Percentiles rank a stretch among this genome's conserved stretches.
Conservation (phyloP, 148 eudicot genomes). For the Linanthus parryae region DNA sequence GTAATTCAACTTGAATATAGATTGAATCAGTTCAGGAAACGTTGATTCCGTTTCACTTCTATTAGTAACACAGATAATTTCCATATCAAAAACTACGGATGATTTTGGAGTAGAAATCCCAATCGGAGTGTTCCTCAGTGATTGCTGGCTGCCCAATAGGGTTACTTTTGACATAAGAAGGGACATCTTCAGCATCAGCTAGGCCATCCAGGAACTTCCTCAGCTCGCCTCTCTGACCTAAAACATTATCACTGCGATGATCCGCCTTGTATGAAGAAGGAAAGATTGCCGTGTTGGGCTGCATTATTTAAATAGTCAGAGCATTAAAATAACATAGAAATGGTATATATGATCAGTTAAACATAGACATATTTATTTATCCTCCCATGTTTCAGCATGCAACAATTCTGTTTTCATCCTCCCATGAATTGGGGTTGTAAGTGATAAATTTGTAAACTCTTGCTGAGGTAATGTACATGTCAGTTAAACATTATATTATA, state of each 20-base stretch:
- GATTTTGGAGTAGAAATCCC: conserved; percentile 15
- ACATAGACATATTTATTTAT: too few relatives aligned
- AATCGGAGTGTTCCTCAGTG: not conserved
- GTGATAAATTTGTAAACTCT: too few relatives aligned
- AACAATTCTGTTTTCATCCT: too few relatives aligned
- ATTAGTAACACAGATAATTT: too few relatives aligned
- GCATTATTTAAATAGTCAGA: conserved; percentile 10
- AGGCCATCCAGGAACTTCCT: conserved; percentile 11
- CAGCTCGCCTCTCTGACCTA: conserved; percentile 23
- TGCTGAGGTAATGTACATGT: too few relatives aligned
- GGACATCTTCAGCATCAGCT: conserved; percentile 12
- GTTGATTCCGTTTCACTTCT: too few relatives aligned
- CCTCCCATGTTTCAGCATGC: too few relatives aligned
- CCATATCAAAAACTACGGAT: not conserved
- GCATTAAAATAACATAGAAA: not conserved
- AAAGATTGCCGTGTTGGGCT: conserved; percentile 45
- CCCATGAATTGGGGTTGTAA: too few relatives aligned
- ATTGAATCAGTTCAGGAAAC: too few relatives aligned
- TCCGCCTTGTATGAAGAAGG: conserved; percentile 16
- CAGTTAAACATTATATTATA: too few relatives aligned
- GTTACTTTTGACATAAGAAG: conserved; percentile 12
- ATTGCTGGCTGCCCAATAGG: conserved; percentile 9
- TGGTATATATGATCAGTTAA: not conserved
- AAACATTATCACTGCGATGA: conserved; percentile 11
- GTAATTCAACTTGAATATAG: too few relatives aligned